Evolutionary conservation across 2,329 filamentous ascomycete species (phyloP).

Genomic region (Beauveria sp.): DNA sequence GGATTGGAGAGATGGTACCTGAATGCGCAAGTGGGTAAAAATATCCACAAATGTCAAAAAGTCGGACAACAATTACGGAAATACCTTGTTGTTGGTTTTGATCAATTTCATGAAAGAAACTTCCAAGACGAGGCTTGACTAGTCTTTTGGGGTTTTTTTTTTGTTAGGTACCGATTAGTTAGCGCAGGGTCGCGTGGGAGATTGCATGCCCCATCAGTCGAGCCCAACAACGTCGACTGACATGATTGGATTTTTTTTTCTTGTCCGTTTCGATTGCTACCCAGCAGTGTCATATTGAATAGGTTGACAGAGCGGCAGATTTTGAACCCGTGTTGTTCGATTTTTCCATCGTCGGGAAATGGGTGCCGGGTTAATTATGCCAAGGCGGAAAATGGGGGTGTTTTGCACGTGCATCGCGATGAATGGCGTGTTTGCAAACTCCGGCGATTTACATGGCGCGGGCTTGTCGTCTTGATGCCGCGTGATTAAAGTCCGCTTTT

Average conservation of each 20-base stretch:
- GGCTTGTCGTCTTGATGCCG: too few relatives aligned
- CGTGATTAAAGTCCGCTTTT: too few relatives aligned
- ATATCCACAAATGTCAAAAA: background rate
- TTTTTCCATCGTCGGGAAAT: background rate
- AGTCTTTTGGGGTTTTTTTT: too few relatives aligned
- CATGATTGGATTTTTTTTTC: background rate
- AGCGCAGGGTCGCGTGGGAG: background rate
- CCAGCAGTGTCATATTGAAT: background rate
- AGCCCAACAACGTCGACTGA: background rate
- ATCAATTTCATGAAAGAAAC: too few relatives aligned
- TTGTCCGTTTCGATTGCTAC: background rate
- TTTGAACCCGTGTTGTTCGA: background rate
- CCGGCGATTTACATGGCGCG: too few relatives aligned
- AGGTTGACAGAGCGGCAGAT: background rate
- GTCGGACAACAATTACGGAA: too few relatives aligned
- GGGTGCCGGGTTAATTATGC: too few relatives aligned
- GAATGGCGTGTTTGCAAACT: too few relatives aligned
- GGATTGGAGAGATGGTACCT: background rate
- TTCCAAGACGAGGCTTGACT: too few relatives aligned
- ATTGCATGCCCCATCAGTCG: slow-evolving; percentile 6
- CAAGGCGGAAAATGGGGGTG: too few relatives aligned
- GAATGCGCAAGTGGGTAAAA: background rate
- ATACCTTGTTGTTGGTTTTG: too few relatives aligned
- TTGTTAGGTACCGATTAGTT: background rate
- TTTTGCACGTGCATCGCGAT: too few relatives aligned